These are phyloP conservation scores for Mortierella sp. DNA, from an alignment of 371 early-diverging fungal genomes.

Conservation along the genomic window DNA sequence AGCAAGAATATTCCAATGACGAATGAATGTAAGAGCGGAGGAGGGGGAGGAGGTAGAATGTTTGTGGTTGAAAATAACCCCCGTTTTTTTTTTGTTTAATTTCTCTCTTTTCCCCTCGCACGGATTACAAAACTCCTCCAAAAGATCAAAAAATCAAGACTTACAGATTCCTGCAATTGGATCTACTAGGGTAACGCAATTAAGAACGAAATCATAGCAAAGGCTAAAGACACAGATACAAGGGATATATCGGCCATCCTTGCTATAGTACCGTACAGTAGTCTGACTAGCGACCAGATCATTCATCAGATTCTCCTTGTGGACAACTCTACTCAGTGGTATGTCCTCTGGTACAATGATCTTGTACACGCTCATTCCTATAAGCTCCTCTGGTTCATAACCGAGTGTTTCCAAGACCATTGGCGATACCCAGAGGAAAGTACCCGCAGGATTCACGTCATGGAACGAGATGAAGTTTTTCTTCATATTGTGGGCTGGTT, in stretches of 20 bases:
- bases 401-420: background rate
- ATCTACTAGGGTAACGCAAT: background rate
- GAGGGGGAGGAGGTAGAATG: too few relatives aligned
- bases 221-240: conserved; percentile 6
- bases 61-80: too few relatives aligned
- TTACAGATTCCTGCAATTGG: background rate
- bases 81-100: too few relatives aligned
- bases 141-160: too few relatives aligned
- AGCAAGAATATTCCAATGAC: background rate
- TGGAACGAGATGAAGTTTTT: background rate
- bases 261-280: conserved; percentile 4
- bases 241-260: background rate
- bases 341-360: conserved; percentile 1
- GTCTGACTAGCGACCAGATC: conserved; percentile 18
- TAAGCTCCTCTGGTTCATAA: conserved; percentile 6
- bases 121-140: too few relatives aligned
- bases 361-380: background rate
- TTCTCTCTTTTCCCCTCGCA: too few relatives aligned
- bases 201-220: conserved; percentile 19
- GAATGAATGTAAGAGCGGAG: background rate
- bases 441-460: background rate
- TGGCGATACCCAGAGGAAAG: conserved; percentile 6
- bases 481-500: too few relatives aligned
- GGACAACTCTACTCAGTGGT: background rate
- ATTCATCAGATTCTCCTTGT: conserved; percentile 6